Percentiles rank a stretch among this genome's conserved stretches.
Evolutionary conservation across 2,329 filamentous ascomycete species (phyloP).

Genomic region (Phymatotrichopsis omnivora): DNA sequence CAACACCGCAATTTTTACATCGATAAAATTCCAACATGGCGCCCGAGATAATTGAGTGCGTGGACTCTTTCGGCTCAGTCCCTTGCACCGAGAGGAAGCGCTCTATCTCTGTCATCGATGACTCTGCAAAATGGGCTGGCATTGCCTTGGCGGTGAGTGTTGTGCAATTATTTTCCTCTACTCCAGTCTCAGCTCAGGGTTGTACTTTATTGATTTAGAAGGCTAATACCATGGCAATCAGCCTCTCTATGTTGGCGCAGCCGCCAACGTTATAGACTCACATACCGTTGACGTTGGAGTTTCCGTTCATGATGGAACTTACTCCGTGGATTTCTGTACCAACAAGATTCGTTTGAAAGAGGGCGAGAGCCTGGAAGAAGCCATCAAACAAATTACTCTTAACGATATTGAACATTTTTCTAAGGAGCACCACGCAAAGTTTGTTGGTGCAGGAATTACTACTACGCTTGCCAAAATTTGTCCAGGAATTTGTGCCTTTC

Average conservation of each 20-base stretch:
- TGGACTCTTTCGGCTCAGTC: constrained; percentile 15
- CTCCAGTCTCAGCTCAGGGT: neutral
- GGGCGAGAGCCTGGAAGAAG: constrained; percentile 33
- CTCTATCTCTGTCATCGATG: constrained; percentile 10
- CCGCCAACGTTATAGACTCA: constrained; percentile 45
- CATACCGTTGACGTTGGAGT: constrained; percentile 51
- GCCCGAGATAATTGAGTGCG: constrained; percentile 10
- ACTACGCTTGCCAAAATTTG: constrained; percentile 48
- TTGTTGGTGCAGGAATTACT: constrained; percentile 63
- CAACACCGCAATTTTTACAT: too few species aligned
- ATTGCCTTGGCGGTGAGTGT: constrained; percentile 41
- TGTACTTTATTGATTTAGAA: neutral
- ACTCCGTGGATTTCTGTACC: constrained; percentile 62
- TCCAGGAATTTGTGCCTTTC: constrained; percentile 55
- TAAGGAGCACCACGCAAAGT: constrained; percentile 58
- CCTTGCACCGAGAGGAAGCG: constrained; percentile 19
- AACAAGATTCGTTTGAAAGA: constrained; percentile 45
- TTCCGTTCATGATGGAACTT: constrained; percentile 63
- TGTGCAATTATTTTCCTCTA: neutral
- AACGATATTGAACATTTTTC: constrained; percentile 43
- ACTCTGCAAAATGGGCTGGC: constrained; percentile 31
- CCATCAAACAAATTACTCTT: constrained; percentile 45
- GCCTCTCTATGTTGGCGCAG: constrained; percentile 54
- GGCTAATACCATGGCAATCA: constrained; percentile 30
- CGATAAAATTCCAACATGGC: constrained; percentile 13